Evolutionary conservation across 73 alveolate species (phyloP).

Genomic region (Paramecium tetraurelia): DNA sequence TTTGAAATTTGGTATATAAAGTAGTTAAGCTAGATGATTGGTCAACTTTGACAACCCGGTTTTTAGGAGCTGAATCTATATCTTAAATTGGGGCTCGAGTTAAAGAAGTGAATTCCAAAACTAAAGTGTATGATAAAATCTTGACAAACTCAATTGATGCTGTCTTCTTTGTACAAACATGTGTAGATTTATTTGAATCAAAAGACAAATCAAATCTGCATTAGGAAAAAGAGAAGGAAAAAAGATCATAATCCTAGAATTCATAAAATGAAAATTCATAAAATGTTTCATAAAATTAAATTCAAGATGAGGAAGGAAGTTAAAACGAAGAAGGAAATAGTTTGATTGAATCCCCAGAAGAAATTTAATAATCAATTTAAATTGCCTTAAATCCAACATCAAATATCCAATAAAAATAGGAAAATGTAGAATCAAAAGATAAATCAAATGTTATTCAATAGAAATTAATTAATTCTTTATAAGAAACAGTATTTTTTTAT

Average conservation of each 20-base stretch:
- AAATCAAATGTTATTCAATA: not conserved
- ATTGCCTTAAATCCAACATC: not conserved
- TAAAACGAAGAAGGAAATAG: not conserved
- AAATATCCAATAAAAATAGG: not conserved
- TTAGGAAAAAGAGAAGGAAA: not conserved
- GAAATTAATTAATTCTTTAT: not conserved
- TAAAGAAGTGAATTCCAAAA: conserved; percentile 14
- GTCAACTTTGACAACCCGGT: conserved; percentile 30
- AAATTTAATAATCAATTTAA: not conserved
- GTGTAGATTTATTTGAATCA: not conserved
- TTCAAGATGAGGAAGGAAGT: not conserved
- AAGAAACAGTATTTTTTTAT: not conserved
- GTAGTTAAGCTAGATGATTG: not conserved
- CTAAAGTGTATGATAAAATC: conserved; percentile 33
- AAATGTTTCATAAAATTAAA: not conserved
- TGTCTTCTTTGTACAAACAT: not conserved
- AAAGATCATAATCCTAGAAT: not conserved
- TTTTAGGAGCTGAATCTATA: conserved; percentile 5
- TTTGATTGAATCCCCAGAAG: not conserved
- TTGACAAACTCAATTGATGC: conserved; percentile 29
- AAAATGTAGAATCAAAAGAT: not conserved
- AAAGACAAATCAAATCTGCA: not conserved
- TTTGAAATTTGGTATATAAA: not conserved
- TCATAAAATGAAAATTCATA: not conserved
- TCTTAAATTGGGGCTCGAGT: not conserved